Base-by-base conservation (phyloP, 1,284 basidiomycete genomes). In the Naganishia sp. region DNA sequence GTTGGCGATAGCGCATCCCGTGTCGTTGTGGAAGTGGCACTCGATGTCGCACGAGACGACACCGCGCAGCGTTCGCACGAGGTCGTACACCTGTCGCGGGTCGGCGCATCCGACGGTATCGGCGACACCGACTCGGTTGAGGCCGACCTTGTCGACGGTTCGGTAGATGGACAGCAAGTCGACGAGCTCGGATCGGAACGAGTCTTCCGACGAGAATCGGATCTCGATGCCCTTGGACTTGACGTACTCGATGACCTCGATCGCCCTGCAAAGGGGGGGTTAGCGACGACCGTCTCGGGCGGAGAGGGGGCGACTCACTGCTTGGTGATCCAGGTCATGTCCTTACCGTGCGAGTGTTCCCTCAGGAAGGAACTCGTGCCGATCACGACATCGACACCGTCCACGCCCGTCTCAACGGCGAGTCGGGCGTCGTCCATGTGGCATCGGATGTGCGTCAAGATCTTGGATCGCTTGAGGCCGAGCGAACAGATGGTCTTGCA, bases 141-240 rank as follows among this genome's bases (percentile, higher is more conserved):
- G 95, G 69, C 96, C 96, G 75, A 99, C 94, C 86, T 98, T 98
- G 85, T 99, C 96, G 65, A 99, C 96, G 61, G 95, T 96, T 81
- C 96, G 92, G 85, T 99, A 99, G 82, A 99, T 98, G 57, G 92
- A 94, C 64, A 99, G 86, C 56, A 99, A 86, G 83, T 99, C 96
- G 80, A 99, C 96, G 69, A 99, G 87, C 81, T 99, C 95, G 73
- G 95, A 99, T 72, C 96, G 92, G 92, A 99, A 99, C 45, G 93
- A 97, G 81, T 99, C 96, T 81, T 99, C 96, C 43, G 95, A 96
- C 36, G 95, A 99, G 87, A 99, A 99, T 70, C 96, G 92, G 79
- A 99, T 94, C 83, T 99, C 96, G 78, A 99, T 97, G 69, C 90
- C 91, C 89, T 98, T 99, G 84, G 90, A 93, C 87, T 99, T 99